Percentiles rank a stretch among this genome's conserved stretches.
Evolutionary conservation across 805 yeast genomes (phyloP).

Genomic region (Phaffomyces opuntiae): DNA sequence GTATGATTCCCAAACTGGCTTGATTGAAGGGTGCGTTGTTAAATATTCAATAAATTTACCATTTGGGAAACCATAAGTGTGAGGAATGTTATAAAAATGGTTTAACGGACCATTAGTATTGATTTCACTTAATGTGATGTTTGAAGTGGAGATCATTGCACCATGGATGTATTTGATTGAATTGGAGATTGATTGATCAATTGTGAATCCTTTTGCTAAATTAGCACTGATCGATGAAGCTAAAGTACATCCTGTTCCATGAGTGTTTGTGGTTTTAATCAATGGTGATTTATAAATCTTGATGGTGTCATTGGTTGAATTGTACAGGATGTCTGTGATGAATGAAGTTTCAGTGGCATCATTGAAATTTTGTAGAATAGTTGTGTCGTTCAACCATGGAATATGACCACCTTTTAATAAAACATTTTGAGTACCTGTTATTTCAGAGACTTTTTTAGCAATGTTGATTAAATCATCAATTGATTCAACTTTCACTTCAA

Average conservation of each 20-base stretch:
- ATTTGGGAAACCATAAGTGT: constrained; percentile 10
- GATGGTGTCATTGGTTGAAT: constrained; percentile 28
- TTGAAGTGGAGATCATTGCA: constrained; percentile 44
- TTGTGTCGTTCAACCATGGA: constrained; percentile 30
- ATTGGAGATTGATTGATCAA: constrained; percentile 44
- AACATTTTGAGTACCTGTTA: constrained; percentile 42
- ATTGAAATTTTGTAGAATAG: constrained; percentile 11
- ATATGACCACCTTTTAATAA: constrained; percentile 79
- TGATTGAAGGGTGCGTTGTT: constrained; percentile 47
- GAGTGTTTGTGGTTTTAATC: constrained; percentile 49
- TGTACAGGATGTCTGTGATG: constrained; percentile 49
- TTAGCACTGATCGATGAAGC: constrained; percentile 76
- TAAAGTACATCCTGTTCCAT: constrained; percentile 89
- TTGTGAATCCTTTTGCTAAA: constrained; percentile 46
- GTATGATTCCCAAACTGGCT: constrained; percentile 50
- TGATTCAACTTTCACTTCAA: constrained; percentile 22
- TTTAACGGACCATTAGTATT: constrained; percentile 61
- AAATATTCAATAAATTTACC: constrained; percentile 41
- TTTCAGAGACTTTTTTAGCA: constrained; percentile 32
- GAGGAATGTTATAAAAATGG: constrained; percentile 40
- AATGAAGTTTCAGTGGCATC: constrained; percentile 15
- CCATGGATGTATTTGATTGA: constrained; percentile 61
- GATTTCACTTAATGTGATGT: constrained; percentile 36
- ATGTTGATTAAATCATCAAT: constrained; percentile 34
- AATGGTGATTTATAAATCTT: constrained; percentile 41